phyloP scores from a whole-genome alignment of 2,329 filamentous ascomycete species.

The Penicillium corylophilum region DNA sequence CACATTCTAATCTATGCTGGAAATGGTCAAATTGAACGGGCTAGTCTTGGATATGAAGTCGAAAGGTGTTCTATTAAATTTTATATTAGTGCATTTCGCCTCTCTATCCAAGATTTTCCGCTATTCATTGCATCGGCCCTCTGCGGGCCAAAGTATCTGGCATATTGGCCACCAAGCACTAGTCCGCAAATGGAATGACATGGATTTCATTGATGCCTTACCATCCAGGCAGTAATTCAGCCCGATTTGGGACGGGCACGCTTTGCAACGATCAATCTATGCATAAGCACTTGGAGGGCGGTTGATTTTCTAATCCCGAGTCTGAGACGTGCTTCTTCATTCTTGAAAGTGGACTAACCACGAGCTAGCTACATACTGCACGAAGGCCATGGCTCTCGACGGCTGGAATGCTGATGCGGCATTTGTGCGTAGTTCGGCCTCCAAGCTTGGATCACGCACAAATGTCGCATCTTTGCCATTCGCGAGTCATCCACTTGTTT shows the following conservation, averaged over 20 bases:
- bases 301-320: slow-evolving; percentile 4
- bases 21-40: background rate
- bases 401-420: slow-evolving; percentile 28
- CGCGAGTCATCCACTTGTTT: slow-evolving; percentile 11
- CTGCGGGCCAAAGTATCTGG: background rate
- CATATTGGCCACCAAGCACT: background rate
- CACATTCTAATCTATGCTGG: background rate
- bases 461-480: slow-evolving; percentile 29
- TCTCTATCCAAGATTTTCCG: background rate
- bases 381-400: slow-evolving; percentile 10
- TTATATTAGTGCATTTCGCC: background rate
- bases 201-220: background rate
- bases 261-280: background rate
- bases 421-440: slow-evolving; percentile 36
- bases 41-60: background rate
- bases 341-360: background rate
- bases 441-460: slow-evolving; percentile 24
- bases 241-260: background rate
- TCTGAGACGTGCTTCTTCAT: slow-evolving; percentile 5
- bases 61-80: background rate
- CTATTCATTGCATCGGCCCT: background rate
- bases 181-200: slow-evolving; percentile 1
- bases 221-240: background rate
- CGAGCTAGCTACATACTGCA: slow-evolving; percentile 12
- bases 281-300: background rate